Evolutionary conservation across 257 asterid species (phyloP).

Genomic region (Euphrasia confusa): DNA sequence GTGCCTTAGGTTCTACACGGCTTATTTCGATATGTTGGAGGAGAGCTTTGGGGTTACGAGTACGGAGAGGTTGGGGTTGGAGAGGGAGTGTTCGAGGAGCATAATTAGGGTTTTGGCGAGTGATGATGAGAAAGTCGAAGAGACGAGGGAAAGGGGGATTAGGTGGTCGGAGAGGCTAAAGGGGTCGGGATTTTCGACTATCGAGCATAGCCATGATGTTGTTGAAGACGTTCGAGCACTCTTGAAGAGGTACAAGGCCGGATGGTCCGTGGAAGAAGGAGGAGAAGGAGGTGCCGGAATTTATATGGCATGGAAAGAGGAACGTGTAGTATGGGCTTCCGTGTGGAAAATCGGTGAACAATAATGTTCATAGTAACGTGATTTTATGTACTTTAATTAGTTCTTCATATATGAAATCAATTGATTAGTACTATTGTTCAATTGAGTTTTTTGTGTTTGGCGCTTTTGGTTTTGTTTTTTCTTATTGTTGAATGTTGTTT

Average conservation of each 20-base stretch:
- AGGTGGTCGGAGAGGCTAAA: slow-evolving; percentile 68
- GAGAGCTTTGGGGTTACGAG: slow-evolving; percentile 68
- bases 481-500: slow-evolving; percentile 39
- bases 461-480: slow-evolving; percentile 26
- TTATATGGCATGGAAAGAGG: slow-evolving; percentile 79
- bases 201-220: slow-evolving; percentile 61
- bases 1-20: slow-evolving; percentile 66
- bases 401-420: not conserved
- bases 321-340: slow-evolving; percentile 82
- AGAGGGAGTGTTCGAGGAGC: slow-evolving; percentile 68
- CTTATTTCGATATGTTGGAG: slow-evolving; percentile 71
- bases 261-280: slow-evolving; percentile 50
- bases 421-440: not conserved
- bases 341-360: slow-evolving; percentile 58
- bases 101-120: slow-evolving; percentile 80
- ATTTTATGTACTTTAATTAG: slow-evolving; percentile 13
- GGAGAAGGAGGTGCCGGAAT: slow-evolving; percentile 23
- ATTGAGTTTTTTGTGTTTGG: not conserved
- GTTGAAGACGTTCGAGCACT: slow-evolving; percentile 70
- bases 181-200: slow-evolving; percentile 30
- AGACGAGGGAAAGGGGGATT: slow-evolving; percentile 62
- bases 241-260: slow-evolving; percentile 60
- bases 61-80: slow-evolving; percentile 70
- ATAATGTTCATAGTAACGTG: not conserved
- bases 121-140: slow-evolving; percentile 22